Base-by-base conservation (phyloP, 225 moss, liverwort and hornwort genomes). In the Pleurozium schreberi region DNA sequence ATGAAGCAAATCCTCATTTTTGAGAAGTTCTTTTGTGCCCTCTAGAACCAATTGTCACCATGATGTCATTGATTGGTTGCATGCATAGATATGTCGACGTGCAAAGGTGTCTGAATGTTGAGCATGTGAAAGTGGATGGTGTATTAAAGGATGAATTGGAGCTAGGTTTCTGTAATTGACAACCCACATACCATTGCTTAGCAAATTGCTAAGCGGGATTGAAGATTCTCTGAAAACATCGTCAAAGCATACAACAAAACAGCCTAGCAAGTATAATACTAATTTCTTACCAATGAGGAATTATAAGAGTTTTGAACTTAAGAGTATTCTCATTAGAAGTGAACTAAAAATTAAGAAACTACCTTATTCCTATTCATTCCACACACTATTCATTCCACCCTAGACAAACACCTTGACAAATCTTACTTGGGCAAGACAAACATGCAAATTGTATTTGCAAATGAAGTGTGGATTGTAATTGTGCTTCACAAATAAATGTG, bases 31-130 rank as follows among this genome's bases (percentile, higher is more conserved):
- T 45, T 30, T 47, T 0, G 11, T 47, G 30, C 18, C 45, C 5
- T 30, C 2, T 0, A 1, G 2, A 47, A 6, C 17, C 2, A 71
- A 5, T 42, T 43, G 27, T 27, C 3, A 0, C 5, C 9, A 28
- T 26, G 9, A 27, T 45, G 28, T 40, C 3, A 0, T 22, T 69
- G 40, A 69, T 0, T 15, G 2, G 1, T 19, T 31, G 31, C 1
- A 0, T 47, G 4, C 7, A 47, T 2, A 47, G 10, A 42, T 25
- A 25, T 1, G 3, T 38, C 22, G n/a, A 68, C 2, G 0, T 22
- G 0, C 0, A 4, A 8, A 4, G 13, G 38, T 69, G 23, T 25
- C 13, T 23, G 13, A 40, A 69, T 69, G 42, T 8, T 40, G 25
- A 69, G 25, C 40, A 0, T 5, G 7, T 8, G 25, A 40, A 47